phyloP scores from a whole-genome alignment of 108 stramenopile genomes.

The Nitzschia putrida region DNA sequence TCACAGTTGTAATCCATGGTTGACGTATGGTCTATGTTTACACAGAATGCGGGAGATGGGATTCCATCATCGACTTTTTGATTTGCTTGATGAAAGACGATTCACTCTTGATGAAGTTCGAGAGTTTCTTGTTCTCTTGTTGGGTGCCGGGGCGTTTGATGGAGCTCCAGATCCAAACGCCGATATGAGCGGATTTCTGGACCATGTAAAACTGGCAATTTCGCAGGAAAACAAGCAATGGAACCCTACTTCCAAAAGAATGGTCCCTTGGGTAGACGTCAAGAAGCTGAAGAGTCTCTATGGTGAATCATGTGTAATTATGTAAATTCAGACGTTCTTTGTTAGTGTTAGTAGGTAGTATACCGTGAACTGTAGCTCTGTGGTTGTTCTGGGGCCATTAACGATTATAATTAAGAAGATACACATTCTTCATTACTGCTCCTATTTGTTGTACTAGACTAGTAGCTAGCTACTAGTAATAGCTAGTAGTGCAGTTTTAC shows the following conservation, averaged over 20 bases:
- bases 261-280: conserved; percentile 73
- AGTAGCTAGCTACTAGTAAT: too few species aligned
- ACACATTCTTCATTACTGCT: too few species aligned
- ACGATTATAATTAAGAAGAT: too few species aligned
- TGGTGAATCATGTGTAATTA: conserved; percentile 8
- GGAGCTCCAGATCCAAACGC: conserved; percentile 68
- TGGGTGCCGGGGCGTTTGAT: conserved; percentile 49
- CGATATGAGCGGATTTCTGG: conserved; percentile 67
- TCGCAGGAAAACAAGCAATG: conserved; percentile 58
- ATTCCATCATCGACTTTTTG: conserved; percentile 76
- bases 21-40: conserved; percentile 83
- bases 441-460: too few species aligned
- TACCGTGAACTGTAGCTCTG: too few species aligned
- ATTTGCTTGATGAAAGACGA: conserved; percentile 79
- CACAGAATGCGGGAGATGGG: conserved; percentile 90
- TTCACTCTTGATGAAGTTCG: conserved; percentile 65
- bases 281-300: conserved; percentile 49
- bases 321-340: conserved; percentile 3
- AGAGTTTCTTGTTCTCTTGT: conserved; percentile 68
- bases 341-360: too few species aligned
- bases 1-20: conserved; percentile 76
- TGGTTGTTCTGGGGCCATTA: too few species aligned
- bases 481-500: too few species aligned
- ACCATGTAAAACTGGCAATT: conserved; percentile 31
- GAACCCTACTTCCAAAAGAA: conserved; percentile 67